phyloP scores from a whole-genome alignment of 2,329 filamentous ascomycete species.

The Colletotrichum horii region DNA sequence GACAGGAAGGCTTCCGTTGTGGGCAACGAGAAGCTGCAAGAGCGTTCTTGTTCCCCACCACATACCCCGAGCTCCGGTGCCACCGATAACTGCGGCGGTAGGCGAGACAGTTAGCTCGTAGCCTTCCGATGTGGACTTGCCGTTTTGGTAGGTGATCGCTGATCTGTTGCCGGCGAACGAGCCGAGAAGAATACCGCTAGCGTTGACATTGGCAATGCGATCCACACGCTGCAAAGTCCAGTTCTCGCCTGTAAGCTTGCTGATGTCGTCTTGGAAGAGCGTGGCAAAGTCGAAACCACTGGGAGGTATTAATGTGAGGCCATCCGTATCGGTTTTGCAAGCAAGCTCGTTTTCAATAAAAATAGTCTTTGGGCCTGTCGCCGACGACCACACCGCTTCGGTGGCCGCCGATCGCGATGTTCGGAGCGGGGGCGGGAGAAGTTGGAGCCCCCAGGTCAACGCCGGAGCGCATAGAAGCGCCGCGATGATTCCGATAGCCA shows the following conservation, averaged over 20 bases:
- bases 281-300: conserved; percentile 52
- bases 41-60: conserved; percentile 53
- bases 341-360: conserved; percentile 48
- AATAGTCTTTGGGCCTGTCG: conserved; percentile 29
- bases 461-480: neutral
- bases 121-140: conserved; percentile 50
- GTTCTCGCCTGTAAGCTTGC: conserved; percentile 39
- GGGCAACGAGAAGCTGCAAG: conserved; percentile 40
- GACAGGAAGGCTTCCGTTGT: conserved; percentile 31
- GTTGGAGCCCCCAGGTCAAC: neutral
- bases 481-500: neutral
- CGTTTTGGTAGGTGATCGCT: conserved; percentile 51
- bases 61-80: conserved; percentile 47
- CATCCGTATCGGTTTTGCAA: conserved; percentile 42
- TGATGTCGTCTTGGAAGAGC: conserved; percentile 50
- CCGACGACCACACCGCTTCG: neutral
- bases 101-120: conserved; percentile 47
- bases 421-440: neutral
- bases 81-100: conserved; percentile 39
- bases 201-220: conserved; percentile 27
- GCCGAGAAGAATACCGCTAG: conserved; percentile 48
- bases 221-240: conserved; percentile 47
- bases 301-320: conserved; percentile 57
- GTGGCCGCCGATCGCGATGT: neutral
- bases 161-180: conserved; percentile 27